These are phyloP conservation scores for Primulina huaijiensis DNA, from an alignment of 257 asterid species.

Conservation along the genomic window DNA sequence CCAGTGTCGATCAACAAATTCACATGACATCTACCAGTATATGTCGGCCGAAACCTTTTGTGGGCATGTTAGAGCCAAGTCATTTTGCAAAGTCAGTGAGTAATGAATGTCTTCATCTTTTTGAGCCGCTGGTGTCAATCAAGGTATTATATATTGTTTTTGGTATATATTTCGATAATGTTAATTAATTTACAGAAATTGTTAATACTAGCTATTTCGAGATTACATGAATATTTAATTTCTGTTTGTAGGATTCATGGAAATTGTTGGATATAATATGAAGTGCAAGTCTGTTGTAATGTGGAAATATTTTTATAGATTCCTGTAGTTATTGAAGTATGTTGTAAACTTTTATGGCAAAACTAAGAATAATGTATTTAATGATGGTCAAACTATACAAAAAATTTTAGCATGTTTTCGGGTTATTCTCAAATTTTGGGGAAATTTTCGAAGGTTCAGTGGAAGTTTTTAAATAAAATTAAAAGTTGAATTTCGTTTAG, in stretches of 20 bases:
- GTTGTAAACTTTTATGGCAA: too few species aligned
- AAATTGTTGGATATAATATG: neutral
- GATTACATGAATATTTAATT: neutral
- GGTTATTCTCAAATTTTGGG: too few species aligned
- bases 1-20: neutral
- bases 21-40: too few species aligned
- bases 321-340: too few species aligned
- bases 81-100: constrained; percentile 18
- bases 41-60: too few species aligned
- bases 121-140: constrained; percentile 25
- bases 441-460: too few species aligned
- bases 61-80: constrained; percentile 5
- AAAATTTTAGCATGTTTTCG: too few species aligned
- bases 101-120: constrained; percentile 22
- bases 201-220: neutral
- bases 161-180: neutral
- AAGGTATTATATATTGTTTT: constrained; percentile 2
- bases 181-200: neutral
- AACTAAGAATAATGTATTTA: too few species aligned
- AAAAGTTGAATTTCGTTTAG: too few species aligned
- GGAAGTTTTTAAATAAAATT: too few species aligned
- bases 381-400: too few species aligned
- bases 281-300: neutral
- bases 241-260: neutral
- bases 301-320: too few species aligned